Percentiles rank a stretch among this genome's conserved stretches.
phyloP scores from a whole-genome alignment of 2,329 filamentous ascomycete species.

The Eurotiales sp. region DNA sequence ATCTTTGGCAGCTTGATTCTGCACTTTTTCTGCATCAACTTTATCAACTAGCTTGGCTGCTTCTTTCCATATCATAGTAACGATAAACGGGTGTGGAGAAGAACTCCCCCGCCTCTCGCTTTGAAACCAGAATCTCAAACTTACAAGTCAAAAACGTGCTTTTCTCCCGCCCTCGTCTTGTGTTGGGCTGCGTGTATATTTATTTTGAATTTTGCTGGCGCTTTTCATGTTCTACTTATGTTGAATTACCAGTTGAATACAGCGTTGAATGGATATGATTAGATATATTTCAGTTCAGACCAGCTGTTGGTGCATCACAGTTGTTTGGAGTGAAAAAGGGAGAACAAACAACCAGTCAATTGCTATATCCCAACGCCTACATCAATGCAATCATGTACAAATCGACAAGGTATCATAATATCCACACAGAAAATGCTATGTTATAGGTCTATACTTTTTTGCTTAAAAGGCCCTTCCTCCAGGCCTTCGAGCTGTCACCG shows the following conservation, averaged over 20 bases:
- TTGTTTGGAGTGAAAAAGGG: no score
- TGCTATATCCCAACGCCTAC: background rate
- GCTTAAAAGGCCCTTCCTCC: slow-evolving; percentile 34
- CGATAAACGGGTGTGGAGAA: no score
- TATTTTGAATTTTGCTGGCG: background rate
- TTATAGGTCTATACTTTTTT: background rate
- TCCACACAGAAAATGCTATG: background rate
- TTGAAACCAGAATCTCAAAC: no score
- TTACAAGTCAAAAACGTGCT: background rate
- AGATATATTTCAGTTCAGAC: no score
- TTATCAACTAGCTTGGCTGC: slow-evolving; percentile 73
- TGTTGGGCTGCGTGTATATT: slow-evolving; percentile 8
- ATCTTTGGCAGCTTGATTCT: slow-evolving; percentile 90
- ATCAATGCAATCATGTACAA: background rate
- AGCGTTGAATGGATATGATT: background rate
- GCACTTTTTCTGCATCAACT: slow-evolving; percentile 99
- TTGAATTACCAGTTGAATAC: background rate
- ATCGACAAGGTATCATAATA: background rate
- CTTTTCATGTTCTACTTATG: background rate
- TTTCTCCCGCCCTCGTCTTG: background rate
- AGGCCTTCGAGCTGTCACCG: slow-evolving; percentile 30
- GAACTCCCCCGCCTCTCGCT: no score
- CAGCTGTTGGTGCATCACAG: no score
- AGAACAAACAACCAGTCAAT: background rate
- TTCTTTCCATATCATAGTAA: no score